Base-by-base conservation (phyloP, 257 asterid genomes). In the Prunella vulgaris region DNA sequence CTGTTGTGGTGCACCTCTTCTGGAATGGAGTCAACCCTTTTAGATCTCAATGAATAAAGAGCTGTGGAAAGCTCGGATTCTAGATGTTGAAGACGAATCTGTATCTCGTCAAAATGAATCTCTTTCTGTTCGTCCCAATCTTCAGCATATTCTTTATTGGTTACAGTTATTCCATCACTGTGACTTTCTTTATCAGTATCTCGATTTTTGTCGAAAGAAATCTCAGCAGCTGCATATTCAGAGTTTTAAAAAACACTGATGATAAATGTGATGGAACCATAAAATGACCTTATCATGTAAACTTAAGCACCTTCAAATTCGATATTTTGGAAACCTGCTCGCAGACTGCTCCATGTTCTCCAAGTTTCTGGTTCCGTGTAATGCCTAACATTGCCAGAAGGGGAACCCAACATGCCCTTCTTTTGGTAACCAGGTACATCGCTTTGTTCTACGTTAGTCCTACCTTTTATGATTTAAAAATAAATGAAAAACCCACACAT, bases 201-300 rank as follows among this genome's bases (percentile, higher is more conserved):
- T 25, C 18, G 51, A 35, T 73, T 69, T 51, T 70, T 71, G 63
- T 58, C 51, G 10, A 71, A 83, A 69, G 80, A 80, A 71, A 93
- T 83, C 80, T 94, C 99, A 28, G 86, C 97, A 81, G 96, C 99
- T 94, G 92, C 82, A 77, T 15, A 69, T 76, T 57, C 62, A 63
- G 33, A 67, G 63, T 68, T 73, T 32, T n/a, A n/a, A n/a, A 75
- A 52, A 74, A 51, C 72, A 72, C 38, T 27, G 66, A 71, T 24
- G 53, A 17, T 30, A 37, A n/a, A 60, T 60, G 17, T 3, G 22
- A 4, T 57, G 20, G 49, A 71, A 73, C 61, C 60, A 69, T 63
- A 69, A 28, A 71, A 51, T 30, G 53, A 70, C 60, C 3, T 25
- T 18, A n/a, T 24, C 2, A 59, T 37, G 64, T 22, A 60, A 21